Evolutionary conservation across 1,284 basidiomycete genomes (phyloP), one percentile per base, ranked within the genome.

Genomic region (Ganoderma sinense): DNA sequence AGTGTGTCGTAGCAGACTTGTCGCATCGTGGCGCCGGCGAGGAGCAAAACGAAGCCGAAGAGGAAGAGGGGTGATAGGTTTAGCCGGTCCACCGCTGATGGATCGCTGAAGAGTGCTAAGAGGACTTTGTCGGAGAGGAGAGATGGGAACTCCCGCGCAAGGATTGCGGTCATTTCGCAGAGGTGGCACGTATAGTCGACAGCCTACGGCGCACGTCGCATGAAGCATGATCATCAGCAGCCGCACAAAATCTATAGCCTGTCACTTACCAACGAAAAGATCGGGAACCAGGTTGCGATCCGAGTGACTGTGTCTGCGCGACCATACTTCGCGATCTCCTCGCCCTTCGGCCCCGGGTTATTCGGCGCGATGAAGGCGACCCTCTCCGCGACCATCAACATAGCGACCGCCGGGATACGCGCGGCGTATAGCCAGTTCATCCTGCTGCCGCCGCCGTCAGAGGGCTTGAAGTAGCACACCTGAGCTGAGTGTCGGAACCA

Each of bases 331-430:
- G 20, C 26, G 4, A 48, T 31, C 20, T 48, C 58, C 23, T 66
- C 65, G 31, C 41, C n/a, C n/a, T 60, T 29, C 10, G 58, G 58
- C 11, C 43, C 58, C 11, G 33, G 18, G 31, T 40, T 29, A n/a
- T 39, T 51, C 6, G 65, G 65, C 16, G 65, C 56, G 13, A 66
- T 61, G 43, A 66, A 58, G n/a, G 65, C 58, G 18, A 51, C 29
- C 29, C 48, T 33, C 45, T 51, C 58, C 2, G 58, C 65, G 4
- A 66, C 14, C 58, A 59, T 26, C 4, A 66, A 18, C 8, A 39
- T 13, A 31, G 33, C 29, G 20, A 59, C 48, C 2, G 48, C 23
- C 0, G 48, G 48, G 20, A 51, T 26, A 8, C 48, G 48, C 14
- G 48, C 48, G 4, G 14, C 11, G n/a, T 26, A 51, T 5, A 51